A percentile compares a stretch with the other conserved stretches of the same genome.
phyloP scores from a whole-genome alignment of 495 filamentous ascomycete species.

The Xylaria curta region DNA sequence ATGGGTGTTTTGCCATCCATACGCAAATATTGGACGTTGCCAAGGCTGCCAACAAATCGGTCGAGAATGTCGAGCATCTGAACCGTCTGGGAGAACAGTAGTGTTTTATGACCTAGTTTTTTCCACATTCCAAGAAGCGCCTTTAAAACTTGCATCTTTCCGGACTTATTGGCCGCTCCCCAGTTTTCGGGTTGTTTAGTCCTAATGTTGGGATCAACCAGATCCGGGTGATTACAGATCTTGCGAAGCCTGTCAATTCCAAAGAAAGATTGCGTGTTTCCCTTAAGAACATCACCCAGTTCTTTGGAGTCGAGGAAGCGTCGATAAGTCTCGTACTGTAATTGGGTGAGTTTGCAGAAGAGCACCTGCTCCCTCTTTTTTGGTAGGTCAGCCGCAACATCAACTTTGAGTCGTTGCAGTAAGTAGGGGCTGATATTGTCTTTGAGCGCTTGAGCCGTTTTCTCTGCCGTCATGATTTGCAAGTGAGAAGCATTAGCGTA shows the following conservation, averaged over 20 bases:
- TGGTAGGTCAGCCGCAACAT: slow-evolving; percentile 90
- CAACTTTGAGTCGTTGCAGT: slow-evolving; percentile 90
- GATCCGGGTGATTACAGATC: slow-evolving; percentile 96
- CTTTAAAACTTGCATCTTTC: slow-evolving; percentile 94
- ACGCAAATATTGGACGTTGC: slow-evolving; percentile 76
- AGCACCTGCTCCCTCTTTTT: slow-evolving; percentile 94
- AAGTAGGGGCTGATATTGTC: slow-evolving; percentile 91
- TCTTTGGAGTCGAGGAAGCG: slow-evolving; percentile 82
- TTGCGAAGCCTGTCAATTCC: slow-evolving; percentile 93
- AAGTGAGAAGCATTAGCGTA: slow-evolving; percentile 93
- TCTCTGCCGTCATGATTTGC: slow-evolving; percentile 88
- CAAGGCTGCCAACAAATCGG: slow-evolving; percentile 69
- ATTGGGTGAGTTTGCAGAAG: slow-evolving; percentile 86
- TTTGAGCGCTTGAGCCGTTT: slow-evolving; percentile 88
- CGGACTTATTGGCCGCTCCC: slow-evolving; percentile 75
- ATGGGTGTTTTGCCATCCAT: slow-evolving; percentile 94
- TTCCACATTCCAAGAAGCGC: slow-evolving; percentile 86
- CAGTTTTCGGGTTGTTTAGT: slow-evolving; percentile 70
- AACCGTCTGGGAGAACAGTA: slow-evolving; percentile 87
- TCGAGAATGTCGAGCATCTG: slow-evolving; percentile 96
- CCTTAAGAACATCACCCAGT: slow-evolving; percentile 75
- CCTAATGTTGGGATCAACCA: slow-evolving; percentile 68
- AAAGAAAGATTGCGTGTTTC: slow-evolving; percentile 78
- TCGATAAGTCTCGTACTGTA: slow-evolving; percentile 78
- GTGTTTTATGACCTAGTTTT: slow-evolving; percentile 82